A percentile compares a stretch with the other conserved stretches of the same genome.
Evolutionary conservation across 768 basidiomycete genomes (phyloP).

Genomic region (Russula virescens): DNA sequence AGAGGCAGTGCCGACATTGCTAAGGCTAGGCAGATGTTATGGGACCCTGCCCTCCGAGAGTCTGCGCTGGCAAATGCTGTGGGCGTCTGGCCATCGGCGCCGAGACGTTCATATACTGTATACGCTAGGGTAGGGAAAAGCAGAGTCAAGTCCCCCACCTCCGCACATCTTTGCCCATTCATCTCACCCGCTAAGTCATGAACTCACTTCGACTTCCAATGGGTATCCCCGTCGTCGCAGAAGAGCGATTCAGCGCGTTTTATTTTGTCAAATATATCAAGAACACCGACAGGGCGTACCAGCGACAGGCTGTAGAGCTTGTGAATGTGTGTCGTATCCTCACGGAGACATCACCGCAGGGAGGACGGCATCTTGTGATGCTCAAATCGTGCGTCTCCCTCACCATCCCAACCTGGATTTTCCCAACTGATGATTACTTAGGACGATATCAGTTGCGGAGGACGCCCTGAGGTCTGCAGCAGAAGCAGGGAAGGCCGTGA

Average conservation of each 20-base stretch:
- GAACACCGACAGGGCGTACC: neutral
- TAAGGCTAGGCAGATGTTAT: neutral
- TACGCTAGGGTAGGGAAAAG: neutral
- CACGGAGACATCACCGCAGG: neutral
- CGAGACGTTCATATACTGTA: neutral
- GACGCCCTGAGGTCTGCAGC: slow-evolving; percentile 1
- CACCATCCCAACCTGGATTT: neutral
- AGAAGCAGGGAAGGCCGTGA: slow-evolving; percentile 1
- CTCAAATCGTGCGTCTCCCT: slow-evolving; percentile 1
- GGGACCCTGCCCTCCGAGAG: neutral
- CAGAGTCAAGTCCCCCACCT: neutral
- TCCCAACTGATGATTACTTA: neutral
- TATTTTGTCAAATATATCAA: neutral
- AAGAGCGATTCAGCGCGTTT: slow-evolving; percentile 1
- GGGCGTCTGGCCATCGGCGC: neutral
- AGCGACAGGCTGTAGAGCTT: slow-evolving; percentile 10
- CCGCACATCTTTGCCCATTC: neutral
- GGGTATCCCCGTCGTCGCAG: neutral
- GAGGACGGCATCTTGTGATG: neutral
- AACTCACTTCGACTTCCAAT: neutral
- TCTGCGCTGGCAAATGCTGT: neutral
- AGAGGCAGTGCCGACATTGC: neutral
- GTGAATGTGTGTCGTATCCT: slow-evolving; percentile 1
- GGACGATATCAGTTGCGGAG: neutral
- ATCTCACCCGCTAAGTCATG: neutral